A percentile compares a stretch with the other conserved stretches of the same genome.
phyloP scores from a whole-genome alignment of 2,329 filamentous ascomycete species.

The Diaporthe humulicola region DNA sequence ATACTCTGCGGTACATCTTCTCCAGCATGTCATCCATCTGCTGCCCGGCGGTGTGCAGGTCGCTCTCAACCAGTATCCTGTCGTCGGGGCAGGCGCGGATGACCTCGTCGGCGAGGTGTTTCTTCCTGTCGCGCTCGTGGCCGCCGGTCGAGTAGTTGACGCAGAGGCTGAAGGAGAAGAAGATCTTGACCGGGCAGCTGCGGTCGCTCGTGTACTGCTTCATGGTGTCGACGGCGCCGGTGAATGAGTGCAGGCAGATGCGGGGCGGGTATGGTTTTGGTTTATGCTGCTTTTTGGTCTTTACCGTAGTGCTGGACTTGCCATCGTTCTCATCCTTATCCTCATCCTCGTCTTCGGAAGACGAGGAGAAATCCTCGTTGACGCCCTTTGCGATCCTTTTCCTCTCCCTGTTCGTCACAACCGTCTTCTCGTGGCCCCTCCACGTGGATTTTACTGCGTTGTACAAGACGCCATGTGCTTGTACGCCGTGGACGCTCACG shows the following conservation, averaged over 20 bases:
- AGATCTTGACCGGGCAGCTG: conserved; percentile 81
- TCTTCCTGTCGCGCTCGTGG: conserved; percentile 60
- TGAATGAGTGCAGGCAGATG: conserved; percentile 95
- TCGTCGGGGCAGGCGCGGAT: conserved; percentile 82
- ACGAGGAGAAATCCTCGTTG: conserved; percentile 58
- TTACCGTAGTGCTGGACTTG: accelerated
- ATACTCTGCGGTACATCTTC: conserved; percentile 81
- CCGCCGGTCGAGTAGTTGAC: conserved; percentile 79
- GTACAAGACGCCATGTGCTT: conserved; percentile 79
- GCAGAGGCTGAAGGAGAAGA: conserved; percentile 87
- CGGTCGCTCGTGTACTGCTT: conserved; percentile 82
- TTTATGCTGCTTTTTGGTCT: conserved; percentile 39
- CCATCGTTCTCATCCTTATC: conserved; percentile 41
- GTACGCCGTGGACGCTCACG: conserved; percentile 80
- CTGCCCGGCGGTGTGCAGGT: conserved; percentile 85
- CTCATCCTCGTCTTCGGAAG: conserved; percentile 37
- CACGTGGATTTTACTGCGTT: conserved; percentile 75
- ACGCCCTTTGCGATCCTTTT: conserved; percentile 61
- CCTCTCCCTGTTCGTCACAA: conserved; percentile 71
- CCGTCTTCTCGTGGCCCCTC: conserved; percentile 76
- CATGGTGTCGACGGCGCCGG: conserved; percentile 80
- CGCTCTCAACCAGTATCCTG: conserved; percentile 87
- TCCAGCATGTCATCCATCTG: conserved; percentile 85
- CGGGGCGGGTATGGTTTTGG: conserved; percentile 82
- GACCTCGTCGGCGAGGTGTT: conserved; percentile 60